Conservation (phyloP, 805 yeast genomes). For the Vanderwaltozyma yarrowii region DNA sequence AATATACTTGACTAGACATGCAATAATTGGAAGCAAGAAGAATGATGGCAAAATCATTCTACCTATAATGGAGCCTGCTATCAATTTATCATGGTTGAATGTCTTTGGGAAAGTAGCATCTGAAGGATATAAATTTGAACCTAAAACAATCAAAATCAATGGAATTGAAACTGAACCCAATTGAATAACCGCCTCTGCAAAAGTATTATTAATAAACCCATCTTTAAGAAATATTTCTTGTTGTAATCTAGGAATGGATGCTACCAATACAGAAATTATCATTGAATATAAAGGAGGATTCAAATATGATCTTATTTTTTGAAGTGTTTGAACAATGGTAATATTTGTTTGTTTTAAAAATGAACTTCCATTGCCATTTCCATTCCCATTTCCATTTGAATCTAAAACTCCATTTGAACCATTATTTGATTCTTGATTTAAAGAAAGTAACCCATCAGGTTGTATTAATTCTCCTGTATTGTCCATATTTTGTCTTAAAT, state of each 20-base stretch:
- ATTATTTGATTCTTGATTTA: background rate
- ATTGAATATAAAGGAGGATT: constrained; percentile 81
- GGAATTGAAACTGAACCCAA: constrained; percentile 73
- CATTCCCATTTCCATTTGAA: too few species aligned
- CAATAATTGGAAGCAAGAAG: constrained; percentile 55
- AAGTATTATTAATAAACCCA: constrained; percentile 57
- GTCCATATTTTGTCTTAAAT: background rate
- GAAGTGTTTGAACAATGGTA: too few species aligned
- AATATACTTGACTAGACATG: constrained; percentile 51
- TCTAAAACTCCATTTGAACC: background rate
- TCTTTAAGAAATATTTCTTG: constrained; percentile 44
- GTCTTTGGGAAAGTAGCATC: constrained; percentile 58
- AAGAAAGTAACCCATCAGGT: background rate
- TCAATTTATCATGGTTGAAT: constrained; percentile 49
- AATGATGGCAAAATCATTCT: constrained; percentile 73
- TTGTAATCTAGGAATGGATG: constrained; percentile 52
- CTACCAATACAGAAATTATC: constrained; percentile 58
- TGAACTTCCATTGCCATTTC: too few species aligned
- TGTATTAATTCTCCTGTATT: background rate
- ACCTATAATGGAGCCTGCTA: constrained; percentile 59
- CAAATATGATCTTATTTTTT: constrained; percentile 31
- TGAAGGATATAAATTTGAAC: constrained; percentile 67
- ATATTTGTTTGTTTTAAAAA: too few species aligned
- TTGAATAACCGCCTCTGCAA: constrained; percentile 52
- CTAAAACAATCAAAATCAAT: constrained; percentile 61